Evolutionary conservation across 805 yeast species (phyloP), one percentile per base, ranked within the genome.

Genomic region (Ogataea nonfermentans): DNA sequence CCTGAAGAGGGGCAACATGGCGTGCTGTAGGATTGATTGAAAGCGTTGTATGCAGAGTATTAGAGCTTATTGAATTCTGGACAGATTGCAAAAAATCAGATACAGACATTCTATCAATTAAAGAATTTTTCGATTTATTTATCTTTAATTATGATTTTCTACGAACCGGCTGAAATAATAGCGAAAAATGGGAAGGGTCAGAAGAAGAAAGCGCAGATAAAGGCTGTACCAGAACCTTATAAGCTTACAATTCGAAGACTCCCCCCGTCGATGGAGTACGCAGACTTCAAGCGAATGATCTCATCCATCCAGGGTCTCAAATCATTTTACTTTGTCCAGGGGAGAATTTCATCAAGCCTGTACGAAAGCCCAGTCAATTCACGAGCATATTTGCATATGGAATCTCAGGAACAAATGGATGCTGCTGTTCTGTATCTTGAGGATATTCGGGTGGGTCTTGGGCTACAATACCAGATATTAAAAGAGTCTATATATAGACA

Each of bases 181-280:
- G 9, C 12, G n/a, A 12, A 20, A 20, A 12, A 20, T 4, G 33
- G 16, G 10, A 25, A 25, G 28, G 9, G 14, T 11, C 9, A 5
- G 14, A 11, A 13, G 9, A 11, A 11, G 14, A 25, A 25, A 11
- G 9, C 10, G 9, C 14, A 25, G 10, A 9, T 25, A 5, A 25
- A 32, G 11, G 6, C 17, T n/a, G 20, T 3, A 7, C 17, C 19
- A 9, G 28, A 23, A n/a, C 35, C 44, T 11, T 37, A 39, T 9
- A 68, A 67, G 42, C 32, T 69, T 2, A 59, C 56, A 0, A 55
- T 73, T 2, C 61, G 79, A 37, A 51, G 67, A 6, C 53, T 75
- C 9, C 79, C 79, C 2, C 75, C 79, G 2, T 44, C 50, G 13
- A 47, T 70, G 12, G 32, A 44, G 1, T 55, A 60, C 15, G 51